Evolutionary conservation across 2,329 filamentous ascomycete species (phyloP), one percentile per base, ranked within the genome.

Genomic region (Fusarium cyanostomum): DNA sequence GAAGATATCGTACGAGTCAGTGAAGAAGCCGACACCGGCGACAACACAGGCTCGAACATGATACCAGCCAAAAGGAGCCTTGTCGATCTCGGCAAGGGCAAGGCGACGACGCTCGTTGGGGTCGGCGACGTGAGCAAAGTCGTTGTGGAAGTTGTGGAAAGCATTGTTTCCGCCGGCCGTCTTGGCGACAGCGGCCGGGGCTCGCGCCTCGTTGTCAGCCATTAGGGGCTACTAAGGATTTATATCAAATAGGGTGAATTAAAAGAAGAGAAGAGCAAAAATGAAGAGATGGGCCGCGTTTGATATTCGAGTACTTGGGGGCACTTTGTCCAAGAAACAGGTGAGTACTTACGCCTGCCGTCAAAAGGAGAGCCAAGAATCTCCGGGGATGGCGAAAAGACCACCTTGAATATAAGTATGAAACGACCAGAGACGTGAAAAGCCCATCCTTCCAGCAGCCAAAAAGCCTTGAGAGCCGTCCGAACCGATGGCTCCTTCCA

Each of bases 11-110:
- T 94, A 94, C 4, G 90, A 90, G 73, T 94, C 92, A 13, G 92
- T 94, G 78, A 95, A 95, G 86, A 96, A 95, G 68, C 92, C 92
- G 61, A 94, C 89, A 70, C 92, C 92, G 27, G 91, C 91, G 21
- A 94, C 91, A 8, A 91, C 79, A 51, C 91, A 85, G 56, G 91
- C 89, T 35, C 91, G 86, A 56, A 94, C 86, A 72, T 95, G 92
- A 74, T 93, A 92, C 91, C 91, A 94, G 71, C 91, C 89, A 60
- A 94, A 94, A 4, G 88, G 88, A 9, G 90, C 91, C 79, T 89
- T 89, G 80, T 94, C 91, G 68, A 94, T 89, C 77, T 94, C 89
- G 33, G 90, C 90, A 49, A 95, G 88, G 37, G 92, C 92, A 28
- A 92, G 86, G 63, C 91, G 86, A 66, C 92, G 85, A 53, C 91